Evolutionary conservation across 164 flowering plant genomes (phyloP).

Genomic region (Pachysandra terminalis): DNA sequence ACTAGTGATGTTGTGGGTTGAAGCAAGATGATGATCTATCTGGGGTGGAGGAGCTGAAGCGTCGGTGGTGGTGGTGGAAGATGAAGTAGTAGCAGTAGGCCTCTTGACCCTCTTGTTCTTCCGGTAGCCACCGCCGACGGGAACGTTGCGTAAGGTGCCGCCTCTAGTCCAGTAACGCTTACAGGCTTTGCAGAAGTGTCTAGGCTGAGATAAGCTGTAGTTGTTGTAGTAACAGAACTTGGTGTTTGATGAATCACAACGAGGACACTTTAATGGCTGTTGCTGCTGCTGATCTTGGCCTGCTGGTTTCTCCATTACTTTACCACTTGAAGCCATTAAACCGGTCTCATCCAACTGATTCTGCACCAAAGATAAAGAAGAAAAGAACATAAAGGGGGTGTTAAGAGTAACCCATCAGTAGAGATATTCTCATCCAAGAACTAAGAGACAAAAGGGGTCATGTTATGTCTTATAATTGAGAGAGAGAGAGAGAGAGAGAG

Average conservation of each 20-base stretch:
- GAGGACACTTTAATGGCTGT: slow-evolving; percentile 57
- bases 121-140: slow-evolving; percentile 79
- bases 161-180: slow-evolving; percentile 88
- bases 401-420: not conserved
- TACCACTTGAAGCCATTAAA: not conserved
- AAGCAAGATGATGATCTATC: slow-evolving; percentile 4
- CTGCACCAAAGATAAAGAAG: not conserved
- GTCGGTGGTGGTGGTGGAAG: not conserved
- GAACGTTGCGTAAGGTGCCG: slow-evolving; percentile 82
- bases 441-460: not conserved
- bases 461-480: slow-evolving; percentile 32
- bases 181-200: slow-evolving; percentile 86
- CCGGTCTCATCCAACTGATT: not conserved
- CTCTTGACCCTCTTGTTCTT: slow-evolving; percentile 65
- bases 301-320: not conserved
- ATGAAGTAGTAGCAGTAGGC: not conserved
- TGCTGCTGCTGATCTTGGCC: slow-evolving; percentile 19
- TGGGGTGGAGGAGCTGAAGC: slow-evolving; percentile 13
- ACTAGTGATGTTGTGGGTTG: slow-evolving; percentile 13
- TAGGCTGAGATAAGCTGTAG: slow-evolving; percentile 78
- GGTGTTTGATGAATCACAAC: slow-evolving; percentile 82
- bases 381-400: too few relatives aligned
- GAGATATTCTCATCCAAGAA: not conserved
- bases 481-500: too few relatives aligned
- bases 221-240: slow-evolving; percentile 91